Evolutionary conservation across 176 grass and related monocot genomes (phyloP).

Genomic region (Pharus latifolius): DNA sequence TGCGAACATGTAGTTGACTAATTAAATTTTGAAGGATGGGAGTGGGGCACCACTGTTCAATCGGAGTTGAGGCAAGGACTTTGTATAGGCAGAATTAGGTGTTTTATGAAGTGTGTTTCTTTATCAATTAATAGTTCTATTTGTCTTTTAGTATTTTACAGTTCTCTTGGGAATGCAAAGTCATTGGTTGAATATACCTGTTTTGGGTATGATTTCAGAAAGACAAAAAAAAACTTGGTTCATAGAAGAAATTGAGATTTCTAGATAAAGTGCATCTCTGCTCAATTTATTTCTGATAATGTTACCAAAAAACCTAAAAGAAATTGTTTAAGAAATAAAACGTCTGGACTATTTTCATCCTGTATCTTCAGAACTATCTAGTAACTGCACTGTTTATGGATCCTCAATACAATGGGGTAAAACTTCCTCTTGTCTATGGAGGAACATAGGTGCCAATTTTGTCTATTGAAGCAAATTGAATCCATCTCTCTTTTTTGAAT

Average conservation of each 20-base stretch:
- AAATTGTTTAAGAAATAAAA: not conserved
- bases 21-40: not conserved
- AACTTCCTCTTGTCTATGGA: not conserved
- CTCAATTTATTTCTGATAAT: not conserved
- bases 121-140: not conserved
- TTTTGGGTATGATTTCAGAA: not conserved
- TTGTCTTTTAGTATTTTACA: not conserved
- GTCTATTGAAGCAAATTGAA: too few relatives aligned
- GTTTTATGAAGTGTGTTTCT: not conserved
- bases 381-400: not conserved
- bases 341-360: not conserved
- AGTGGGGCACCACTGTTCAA: not conserved
- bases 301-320: not conserved
- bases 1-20: too few relatives aligned
- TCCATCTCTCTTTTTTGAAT: too few relatives aligned
- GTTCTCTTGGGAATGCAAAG: not conserved
- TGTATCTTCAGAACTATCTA: not conserved
- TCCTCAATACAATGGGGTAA: not conserved
- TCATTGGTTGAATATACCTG: not conserved
- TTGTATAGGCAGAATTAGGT: not conserved
- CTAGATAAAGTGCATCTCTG: not conserved
- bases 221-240: constrained; percentile 4
- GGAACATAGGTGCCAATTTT: too few relatives aligned
- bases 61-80: not conserved
- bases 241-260: not conserved